phyloP scores from a whole-genome alignment of 2,329 filamentous ascomycete genomes.

The Elsinoe arachidis region DNA sequence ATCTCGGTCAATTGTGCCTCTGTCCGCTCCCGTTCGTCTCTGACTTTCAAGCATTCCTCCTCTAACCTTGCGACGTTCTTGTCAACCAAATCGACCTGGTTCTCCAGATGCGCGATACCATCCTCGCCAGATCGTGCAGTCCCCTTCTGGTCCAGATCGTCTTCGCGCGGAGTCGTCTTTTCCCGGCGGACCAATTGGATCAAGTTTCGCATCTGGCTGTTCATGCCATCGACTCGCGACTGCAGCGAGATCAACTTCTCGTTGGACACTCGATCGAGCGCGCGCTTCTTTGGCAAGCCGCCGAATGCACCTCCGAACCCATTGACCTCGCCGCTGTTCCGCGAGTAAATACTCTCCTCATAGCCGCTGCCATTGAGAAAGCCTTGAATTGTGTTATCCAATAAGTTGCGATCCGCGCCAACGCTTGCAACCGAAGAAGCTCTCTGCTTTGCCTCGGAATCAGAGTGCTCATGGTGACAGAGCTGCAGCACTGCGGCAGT shows the following conservation, averaged over 20 bases:
- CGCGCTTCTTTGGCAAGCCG: neutral
- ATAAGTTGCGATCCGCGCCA: slow-evolving; percentile 1
- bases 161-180: slow-evolving; percentile 7
- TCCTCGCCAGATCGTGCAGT: slow-evolving; percentile 13
- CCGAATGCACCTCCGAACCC: neutral
- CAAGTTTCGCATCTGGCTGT: slow-evolving; percentile 23
- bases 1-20: slow-evolving; percentile 28
- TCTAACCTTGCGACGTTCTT: slow-evolving; percentile 15
- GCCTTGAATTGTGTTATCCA: slow-evolving; percentile 7
- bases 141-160: neutral
- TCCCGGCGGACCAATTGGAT: slow-evolving; percentile 13
- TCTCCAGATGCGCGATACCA: slow-evolving; percentile 13
- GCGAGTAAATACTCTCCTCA: slow-evolving; percentile 15
- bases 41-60: slow-evolving; percentile 14
- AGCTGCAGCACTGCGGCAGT: slow-evolving; percentile 87
- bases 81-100: slow-evolving; percentile 16
- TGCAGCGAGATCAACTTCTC: slow-evolving; percentile 22
- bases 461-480: slow-evolving; percentile 64
- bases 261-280: slow-evolving; percentile 17
- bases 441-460: neutral
- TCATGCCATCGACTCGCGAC: slow-evolving; percentile 25
- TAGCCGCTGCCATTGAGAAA: slow-evolving; percentile 14
- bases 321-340: slow-evolving; percentile 5
- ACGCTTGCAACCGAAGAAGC: neutral
- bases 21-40: slow-evolving; percentile 19